Evolutionary conservation across 108 stramenopile species (phyloP).

Genomic region (Cyclostephanos invisitatus): DNA sequence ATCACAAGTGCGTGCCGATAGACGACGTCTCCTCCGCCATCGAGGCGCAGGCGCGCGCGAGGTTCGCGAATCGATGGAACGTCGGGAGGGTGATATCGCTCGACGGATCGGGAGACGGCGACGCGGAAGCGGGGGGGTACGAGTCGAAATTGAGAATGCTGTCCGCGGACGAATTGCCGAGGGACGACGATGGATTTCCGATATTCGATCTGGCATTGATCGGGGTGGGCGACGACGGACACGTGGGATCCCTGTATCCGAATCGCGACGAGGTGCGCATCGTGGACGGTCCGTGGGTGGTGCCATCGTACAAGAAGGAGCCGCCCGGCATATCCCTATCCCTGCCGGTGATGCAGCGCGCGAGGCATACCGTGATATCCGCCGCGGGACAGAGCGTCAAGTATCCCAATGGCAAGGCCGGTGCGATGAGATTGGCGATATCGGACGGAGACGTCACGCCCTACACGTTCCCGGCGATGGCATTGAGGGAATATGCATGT

Average conservation of each 20-base stretch:
- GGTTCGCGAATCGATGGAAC: conserved; percentile 69
- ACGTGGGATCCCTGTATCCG: conserved; percentile 78
- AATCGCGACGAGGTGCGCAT: conserved; percentile 63
- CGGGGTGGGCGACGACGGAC: conserved; percentile 86
- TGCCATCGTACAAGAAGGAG: conserved; percentile 65
- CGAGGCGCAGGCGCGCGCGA: conserved; percentile 70
- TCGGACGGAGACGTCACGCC: conserved; percentile 57
- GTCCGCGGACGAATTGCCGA: conserved; percentile 47
- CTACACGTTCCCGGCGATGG: conserved; percentile 69
- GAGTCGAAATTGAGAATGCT: conserved; percentile 53
- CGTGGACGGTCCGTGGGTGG: conserved; percentile 57
- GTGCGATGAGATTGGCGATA: conserved; percentile 74
- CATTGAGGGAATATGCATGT: conserved; percentile 54
- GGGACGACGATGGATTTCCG: conserved; percentile 65
- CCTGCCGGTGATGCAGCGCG: conserved; percentile 70
- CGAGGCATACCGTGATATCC: conserved; percentile 66
- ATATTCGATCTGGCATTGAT: conserved; percentile 79
- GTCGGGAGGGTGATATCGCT: conserved; percentile 52
- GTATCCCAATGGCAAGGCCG: conserved; percentile 80
- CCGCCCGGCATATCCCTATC: conserved; percentile 75
- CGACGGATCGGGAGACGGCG: conserved; percentile 60
- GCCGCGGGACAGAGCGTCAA: conserved; percentile 74
- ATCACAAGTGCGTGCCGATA: conserved; percentile 80
- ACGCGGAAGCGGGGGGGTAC: conserved; percentile 64
- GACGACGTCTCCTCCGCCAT: conserved; percentile 62